Conservation (phyloP, 495 filamentous ascomycete genomes). For the Aspergillus heteromorphus region DNA sequence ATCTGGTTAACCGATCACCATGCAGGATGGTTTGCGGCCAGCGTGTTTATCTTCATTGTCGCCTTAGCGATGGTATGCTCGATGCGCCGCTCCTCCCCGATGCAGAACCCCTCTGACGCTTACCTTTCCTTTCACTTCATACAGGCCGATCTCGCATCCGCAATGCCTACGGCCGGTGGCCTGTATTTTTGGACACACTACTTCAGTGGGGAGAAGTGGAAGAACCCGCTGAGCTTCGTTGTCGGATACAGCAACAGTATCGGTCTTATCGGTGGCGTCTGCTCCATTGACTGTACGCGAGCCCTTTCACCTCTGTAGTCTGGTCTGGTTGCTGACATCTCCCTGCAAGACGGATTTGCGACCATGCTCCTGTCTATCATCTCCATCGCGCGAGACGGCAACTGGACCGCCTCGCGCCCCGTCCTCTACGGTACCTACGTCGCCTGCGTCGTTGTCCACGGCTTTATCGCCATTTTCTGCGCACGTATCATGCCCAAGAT, state of each 20-base stretch:
- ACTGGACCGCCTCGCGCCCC: conserved; percentile 55
- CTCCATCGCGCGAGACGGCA: conserved; percentile 59
- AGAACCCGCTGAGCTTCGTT: conserved; percentile 60
- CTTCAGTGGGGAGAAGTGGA: conserved; percentile 53
- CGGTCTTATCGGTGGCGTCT: conserved; percentile 57
- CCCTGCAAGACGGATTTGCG: conserved; percentile 39
- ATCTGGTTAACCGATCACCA: conserved; percentile 4
- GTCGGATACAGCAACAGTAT: conserved; percentile 69
- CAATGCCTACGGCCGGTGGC: conserved; percentile 67
- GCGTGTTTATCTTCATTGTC: conserved; percentile 58
- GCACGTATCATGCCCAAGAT: conserved; percentile 61
- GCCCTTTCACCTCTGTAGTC: not conserved
- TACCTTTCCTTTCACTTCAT: not conserved
- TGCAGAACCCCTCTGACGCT: not conserved
- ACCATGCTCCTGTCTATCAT: conserved; percentile 51
- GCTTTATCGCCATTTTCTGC: conserved; percentile 50
- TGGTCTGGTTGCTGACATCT: conserved; percentile 1
- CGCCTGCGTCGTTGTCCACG: conserved; percentile 52
- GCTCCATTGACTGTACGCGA: conserved; percentile 51
- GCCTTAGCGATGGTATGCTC: conserved; percentile 55
- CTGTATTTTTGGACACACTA: conserved; percentile 69
- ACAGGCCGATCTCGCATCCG: conserved; percentile 58
- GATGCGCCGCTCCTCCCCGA: not conserved
- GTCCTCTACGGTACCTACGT: conserved; percentile 59
- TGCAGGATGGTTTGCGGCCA: conserved; percentile 56